Percentiles rank a stretch among this genome's conserved stretches.
Conservation (phyloP, 2,329 filamentous ascomycete genomes). For the Verticillium tricorpus region DNA sequence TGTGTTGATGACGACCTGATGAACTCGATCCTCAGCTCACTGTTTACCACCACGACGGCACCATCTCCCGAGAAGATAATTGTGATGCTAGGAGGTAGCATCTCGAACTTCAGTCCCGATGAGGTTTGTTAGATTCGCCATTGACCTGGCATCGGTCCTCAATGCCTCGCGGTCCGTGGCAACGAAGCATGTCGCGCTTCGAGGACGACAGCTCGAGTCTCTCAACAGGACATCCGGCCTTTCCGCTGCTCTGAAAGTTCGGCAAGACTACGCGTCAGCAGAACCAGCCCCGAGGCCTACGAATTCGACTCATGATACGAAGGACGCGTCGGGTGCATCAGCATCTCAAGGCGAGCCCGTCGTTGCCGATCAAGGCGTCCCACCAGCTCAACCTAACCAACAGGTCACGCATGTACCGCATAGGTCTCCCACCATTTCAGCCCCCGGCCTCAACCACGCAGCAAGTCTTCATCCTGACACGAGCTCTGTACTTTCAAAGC, state of each 20-base stretch:
- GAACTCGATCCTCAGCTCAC: not conserved
- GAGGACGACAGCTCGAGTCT: constrained; percentile 48
- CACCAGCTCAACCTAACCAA: not conserved
- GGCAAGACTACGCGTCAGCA: not conserved
- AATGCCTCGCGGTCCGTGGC: constrained; percentile 67
- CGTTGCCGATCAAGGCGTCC: not conserved
- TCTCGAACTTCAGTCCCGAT: constrained; percentile 27
- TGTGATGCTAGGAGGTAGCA: not conserved
- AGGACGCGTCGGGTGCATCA: not conserved
- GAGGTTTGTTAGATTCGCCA: constrained; percentile 58
- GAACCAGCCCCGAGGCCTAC: not conserved
- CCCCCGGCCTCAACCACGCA: constrained; percentile 2
- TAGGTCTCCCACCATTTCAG: not conserved
- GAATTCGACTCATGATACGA: not conserved
- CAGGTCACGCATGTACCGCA: constrained; percentile 7
- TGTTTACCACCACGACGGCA: not conserved
- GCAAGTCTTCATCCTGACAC: constrained; percentile 5
- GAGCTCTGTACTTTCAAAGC: constrained; percentile 8
- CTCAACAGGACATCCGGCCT: constrained; percentile 44
- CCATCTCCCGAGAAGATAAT: not conserved
- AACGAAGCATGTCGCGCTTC: constrained; percentile 55
- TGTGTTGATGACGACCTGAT: not conserved
- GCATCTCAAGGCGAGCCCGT: not conserved
- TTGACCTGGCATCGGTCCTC: constrained; percentile 68
- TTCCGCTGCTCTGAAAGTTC: constrained; percentile 24